Base-by-base conservation (phyloP, 73 alveolate genomes). In the Paramecium sonneborni region DNA sequence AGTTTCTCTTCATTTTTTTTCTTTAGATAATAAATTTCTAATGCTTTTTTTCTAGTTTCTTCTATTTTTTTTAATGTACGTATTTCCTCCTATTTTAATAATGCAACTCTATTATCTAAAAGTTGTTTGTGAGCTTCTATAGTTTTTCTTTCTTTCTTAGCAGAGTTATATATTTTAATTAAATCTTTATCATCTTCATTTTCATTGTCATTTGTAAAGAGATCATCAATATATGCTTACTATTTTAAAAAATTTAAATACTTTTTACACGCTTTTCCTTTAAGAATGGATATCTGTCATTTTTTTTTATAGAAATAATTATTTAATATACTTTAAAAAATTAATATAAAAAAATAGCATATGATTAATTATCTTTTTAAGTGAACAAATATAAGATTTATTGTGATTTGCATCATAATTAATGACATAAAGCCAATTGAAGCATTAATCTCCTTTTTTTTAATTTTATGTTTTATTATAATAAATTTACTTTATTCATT, bases 21-120 rank as follows among this genome's bases (percentile, higher is more conserved):
- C 32, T 93, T 85, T 70, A 89, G 76, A 48, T 85, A 68, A 58
- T 70, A 68, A 35, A 95, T 93, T 86, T 96, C 97, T 86, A 93
- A 90, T 23, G 95, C 95, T 72, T 68, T 96, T 69, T 95, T 95
- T 48, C 96, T 87, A 7, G 96, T 86, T 57, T 86, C 95, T 92
- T 95, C 98, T 21, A 96, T 95, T 69, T 95, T 95, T 58, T 82
- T 93, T 69, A 93, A 88, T 14, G 93, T 85, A 26, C 93, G 84
- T 34, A 39, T 74, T 56, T 95, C 98, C 87, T 96, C 98, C 30
- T 86, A 88, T 86, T 88, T 95, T 35, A 96, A 93, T 82, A 96
- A 82, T 9, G 95, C 95, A 21, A 96, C 55, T 24, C 98, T 85
- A 87, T 96, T 96, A 55, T 95, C 97, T 32, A 95, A 79, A 26